Evolutionary conservation across 2,329 filamentous ascomycete genomes (phyloP).

Genomic region (Paracamarosporium sp.): DNA sequence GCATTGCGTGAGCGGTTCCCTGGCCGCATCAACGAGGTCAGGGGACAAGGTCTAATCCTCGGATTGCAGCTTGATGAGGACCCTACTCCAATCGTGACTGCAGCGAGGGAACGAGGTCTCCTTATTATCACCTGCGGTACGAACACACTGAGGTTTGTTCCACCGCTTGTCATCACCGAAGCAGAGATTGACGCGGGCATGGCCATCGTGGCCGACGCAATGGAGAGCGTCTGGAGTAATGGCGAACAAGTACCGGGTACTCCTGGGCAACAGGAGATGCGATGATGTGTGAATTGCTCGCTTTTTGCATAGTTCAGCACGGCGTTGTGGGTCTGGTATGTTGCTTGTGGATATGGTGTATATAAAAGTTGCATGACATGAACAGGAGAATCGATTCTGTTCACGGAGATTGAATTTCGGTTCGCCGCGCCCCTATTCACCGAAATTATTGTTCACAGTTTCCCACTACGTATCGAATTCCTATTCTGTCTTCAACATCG

Average conservation of each 20-base stretch:
- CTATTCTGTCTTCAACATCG: not conserved
- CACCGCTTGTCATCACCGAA: conserved; percentile 80
- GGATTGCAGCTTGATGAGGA: conserved; percentile 83
- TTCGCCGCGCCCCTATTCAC: not conserved
- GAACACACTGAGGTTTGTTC: conserved; percentile 92
- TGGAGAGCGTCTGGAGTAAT: conserved; percentile 61
- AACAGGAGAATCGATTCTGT: not conserved
- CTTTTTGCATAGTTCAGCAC: conserved; percentile 17
- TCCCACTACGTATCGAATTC: too few species aligned
- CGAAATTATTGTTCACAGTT: not conserved
- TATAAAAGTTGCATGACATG: not conserved
- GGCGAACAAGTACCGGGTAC: conserved; percentile 37
- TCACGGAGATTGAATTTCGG: not conserved
- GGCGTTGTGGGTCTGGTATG: conserved; percentile 21
- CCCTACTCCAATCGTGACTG: conserved; percentile 77
- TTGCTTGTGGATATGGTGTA: not conserved
- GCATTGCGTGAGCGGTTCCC: conserved; percentile 68
- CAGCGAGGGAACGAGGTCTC: conserved; percentile 84
- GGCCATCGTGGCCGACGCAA: conserved; percentile 73
- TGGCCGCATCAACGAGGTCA: conserved; percentile 75
- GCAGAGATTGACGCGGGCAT: conserved; percentile 82
- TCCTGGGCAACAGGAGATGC: conserved; percentile 43
- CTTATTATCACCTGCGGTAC: conserved; percentile 91
- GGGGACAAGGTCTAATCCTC: conserved; percentile 84
- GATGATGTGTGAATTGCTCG: conserved; percentile 13